These are phyloP conservation scores for carrot (Daucus carota) DNA, from an alignment of 129 eudicot genomes.

Conservation along the genomic window DNA sequence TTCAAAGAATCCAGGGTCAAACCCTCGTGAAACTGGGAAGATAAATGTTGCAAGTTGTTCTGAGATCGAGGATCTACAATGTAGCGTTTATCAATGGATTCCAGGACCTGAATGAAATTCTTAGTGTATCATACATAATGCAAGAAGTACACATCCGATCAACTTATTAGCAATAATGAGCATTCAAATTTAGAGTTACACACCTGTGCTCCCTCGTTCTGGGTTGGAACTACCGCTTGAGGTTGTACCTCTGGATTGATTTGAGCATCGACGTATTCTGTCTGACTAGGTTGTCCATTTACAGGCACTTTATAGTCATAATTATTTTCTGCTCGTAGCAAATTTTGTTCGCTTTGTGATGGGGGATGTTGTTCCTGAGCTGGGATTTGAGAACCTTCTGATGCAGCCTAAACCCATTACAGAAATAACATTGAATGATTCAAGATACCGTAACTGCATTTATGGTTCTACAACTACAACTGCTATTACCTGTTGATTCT, in stretches of 20 bases:
- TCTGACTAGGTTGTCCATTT: slow-evolving; percentile 46
- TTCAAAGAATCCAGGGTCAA: slow-evolving; percentile 45
- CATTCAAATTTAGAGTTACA: neutral
- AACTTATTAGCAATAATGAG: neutral
- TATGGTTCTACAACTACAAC: neutral
- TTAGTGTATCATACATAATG: neutral
- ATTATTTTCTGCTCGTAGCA: slow-evolving; percentile 35
- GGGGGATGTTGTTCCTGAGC: slow-evolving; percentile 39
- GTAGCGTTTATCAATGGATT: slow-evolving; percentile 35
- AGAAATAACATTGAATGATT: neutral
- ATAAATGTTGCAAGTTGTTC: slow-evolving; percentile 63
- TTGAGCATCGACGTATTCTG: slow-evolving; percentile 36
- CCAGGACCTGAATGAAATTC: slow-evolving; percentile 23
- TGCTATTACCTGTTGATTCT: slow-evolving; percentile 63
- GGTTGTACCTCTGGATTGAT: slow-evolving; percentile 43
- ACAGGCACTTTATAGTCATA: slow-evolving; percentile 55
- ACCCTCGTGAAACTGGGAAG: slow-evolving; percentile 75
- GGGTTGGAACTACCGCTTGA: slow-evolving; percentile 29
- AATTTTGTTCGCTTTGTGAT: slow-evolving; percentile 45
- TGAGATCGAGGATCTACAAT: slow-evolving; percentile 24
- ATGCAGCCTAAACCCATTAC: slow-evolving; percentile 33
- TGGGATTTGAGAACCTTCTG: slow-evolving; percentile 49
- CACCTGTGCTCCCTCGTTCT: slow-evolving; percentile 55
- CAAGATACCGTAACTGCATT: neutral
- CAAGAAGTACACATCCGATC: neutral